Evolutionary conservation across 2,329 filamentous ascomycete genomes (phyloP).

Genomic region (Rhexocercosporidium sp.): DNA sequence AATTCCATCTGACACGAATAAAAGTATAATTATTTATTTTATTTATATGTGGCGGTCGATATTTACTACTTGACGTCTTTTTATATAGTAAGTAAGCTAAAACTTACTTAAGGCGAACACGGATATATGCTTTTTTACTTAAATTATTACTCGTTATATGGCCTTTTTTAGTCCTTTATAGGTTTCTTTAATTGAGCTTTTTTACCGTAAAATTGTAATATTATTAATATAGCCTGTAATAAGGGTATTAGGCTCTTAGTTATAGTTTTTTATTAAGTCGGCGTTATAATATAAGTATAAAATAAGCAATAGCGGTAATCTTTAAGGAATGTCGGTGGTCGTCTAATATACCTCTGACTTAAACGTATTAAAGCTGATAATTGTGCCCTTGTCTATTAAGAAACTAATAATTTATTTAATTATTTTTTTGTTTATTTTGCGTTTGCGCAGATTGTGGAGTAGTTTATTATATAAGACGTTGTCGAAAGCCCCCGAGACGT

Average conservation of each 20-base stretch:
- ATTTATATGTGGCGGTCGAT: conserved; percentile 10
- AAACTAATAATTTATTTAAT: conserved; percentile 35
- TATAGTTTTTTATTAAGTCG: conserved; percentile 37
- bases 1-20: no score
- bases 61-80: conserved; percentile 7
- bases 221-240: conserved; percentile 38
- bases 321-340: conserved; percentile 39
- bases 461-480: conserved; percentile 37
- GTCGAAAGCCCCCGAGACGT: conserved; percentile 42
- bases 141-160: conserved; percentile 32
- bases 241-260: conserved; percentile 20
- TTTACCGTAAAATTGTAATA: conserved; percentile 31
- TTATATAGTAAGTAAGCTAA: conserved; percentile 40
- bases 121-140: conserved; percentile 36
- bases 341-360: conserved; percentile 25
- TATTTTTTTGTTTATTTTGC: conserved; percentile 28
- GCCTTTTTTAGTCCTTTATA: conserved; percentile 28
- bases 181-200: conserved; percentile 30
- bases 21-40: not conserved
- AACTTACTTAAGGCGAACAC: conserved; percentile 42
- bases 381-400: conserved; percentile 28
- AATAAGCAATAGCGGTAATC: conserved; percentile 41
- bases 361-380: conserved; percentile 30
- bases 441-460: conserved; percentile 35
- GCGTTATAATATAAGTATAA: conserved; percentile 44